Percentiles rank a stretch among this genome's conserved stretches.
Evolutionary conservation across 352 stramenopile genomes (phyloP).

Genomic region (Paralagenidium karlingii): DNA sequence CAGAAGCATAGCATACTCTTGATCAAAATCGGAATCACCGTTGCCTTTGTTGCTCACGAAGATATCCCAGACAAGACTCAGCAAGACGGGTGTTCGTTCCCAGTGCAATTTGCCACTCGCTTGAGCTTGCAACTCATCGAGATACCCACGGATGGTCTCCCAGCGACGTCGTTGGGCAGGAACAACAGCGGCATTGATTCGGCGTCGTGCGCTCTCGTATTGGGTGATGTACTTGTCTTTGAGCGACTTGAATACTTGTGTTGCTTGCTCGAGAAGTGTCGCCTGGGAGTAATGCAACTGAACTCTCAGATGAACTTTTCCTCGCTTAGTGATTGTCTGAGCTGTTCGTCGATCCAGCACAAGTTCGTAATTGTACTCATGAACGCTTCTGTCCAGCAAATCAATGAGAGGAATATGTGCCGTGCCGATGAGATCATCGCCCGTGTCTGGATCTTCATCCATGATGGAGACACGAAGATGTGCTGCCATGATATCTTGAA

Average conservation of each 20-base stretch:
- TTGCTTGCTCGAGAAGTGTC: conserved; percentile 49
- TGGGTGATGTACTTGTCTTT: conserved; percentile 50
- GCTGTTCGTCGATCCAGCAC: neutral
- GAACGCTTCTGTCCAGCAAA: conserved; percentile 43
- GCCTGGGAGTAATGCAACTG: conserved; percentile 41
- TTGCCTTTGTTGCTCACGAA: conserved; percentile 16
- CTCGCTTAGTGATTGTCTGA: conserved; percentile 6
- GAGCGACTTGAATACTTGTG: conserved; percentile 40
- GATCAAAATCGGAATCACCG: conserved; percentile 9
- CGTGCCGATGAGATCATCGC: conserved; percentile 35
- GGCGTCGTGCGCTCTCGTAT: conserved; percentile 30
- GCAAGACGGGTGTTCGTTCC: conserved; percentile 40
- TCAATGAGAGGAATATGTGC: conserved; percentile 52
- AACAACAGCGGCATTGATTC: conserved; percentile 49
- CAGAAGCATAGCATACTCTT: conserved; percentile 19
- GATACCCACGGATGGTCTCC: conserved; percentile 36
- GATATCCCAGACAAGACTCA: conserved; percentile 64
- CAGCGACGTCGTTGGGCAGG: conserved; percentile 44
- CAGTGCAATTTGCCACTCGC: conserved; percentile 39
- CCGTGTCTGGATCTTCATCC: conserved; percentile 28
- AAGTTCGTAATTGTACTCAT: conserved; percentile 48
- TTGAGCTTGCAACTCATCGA: conserved; percentile 38
- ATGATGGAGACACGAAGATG: conserved; percentile 42
- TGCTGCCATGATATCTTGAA: conserved; percentile 49
- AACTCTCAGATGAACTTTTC: conserved; percentile 29